A percentile compares a stretch with the other conserved stretches of the same genome.
Evolutionary conservation across 345 rosid genomes (phyloP).

Genomic region (Eutrema japonicum): DNA sequence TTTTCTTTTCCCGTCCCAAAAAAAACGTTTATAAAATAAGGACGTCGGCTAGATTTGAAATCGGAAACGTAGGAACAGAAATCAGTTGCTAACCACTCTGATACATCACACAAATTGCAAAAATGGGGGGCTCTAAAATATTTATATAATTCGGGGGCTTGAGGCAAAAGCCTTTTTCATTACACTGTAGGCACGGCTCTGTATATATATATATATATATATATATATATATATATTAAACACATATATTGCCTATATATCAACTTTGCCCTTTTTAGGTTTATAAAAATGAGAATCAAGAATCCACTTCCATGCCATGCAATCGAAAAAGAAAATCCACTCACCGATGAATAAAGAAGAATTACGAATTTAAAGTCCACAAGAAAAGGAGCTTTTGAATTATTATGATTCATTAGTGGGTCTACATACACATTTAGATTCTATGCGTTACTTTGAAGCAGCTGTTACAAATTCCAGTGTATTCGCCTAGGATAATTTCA

Average conservation of each 20-base stretch:
- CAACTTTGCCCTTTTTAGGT: background rate
- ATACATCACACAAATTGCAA: too few species aligned
- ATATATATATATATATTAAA: slow-evolving; percentile 4
- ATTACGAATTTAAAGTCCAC: slow-evolving; percentile 44
- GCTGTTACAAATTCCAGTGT: slow-evolving; percentile 20
- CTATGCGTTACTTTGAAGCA: slow-evolving; percentile 62
- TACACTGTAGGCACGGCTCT: too few species aligned
- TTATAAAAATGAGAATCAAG: slow-evolving; percentile 55
- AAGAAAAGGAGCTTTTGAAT: slow-evolving; percentile 45
- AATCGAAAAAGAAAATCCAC: slow-evolving; percentile 44
- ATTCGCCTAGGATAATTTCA: background rate
- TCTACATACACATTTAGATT: slow-evolving; percentile 43
- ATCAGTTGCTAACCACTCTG: too few species aligned
- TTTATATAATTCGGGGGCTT: too few species aligned
- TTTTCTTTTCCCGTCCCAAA: too few species aligned
- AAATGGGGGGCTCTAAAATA: too few species aligned
- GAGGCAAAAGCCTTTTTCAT: too few species aligned
- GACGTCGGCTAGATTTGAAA: too few species aligned
- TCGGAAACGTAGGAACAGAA: too few species aligned
- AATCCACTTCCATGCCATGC: slow-evolving; percentile 52
- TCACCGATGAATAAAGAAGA: slow-evolving; percentile 38
- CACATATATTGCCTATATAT: background rate
- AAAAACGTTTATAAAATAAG: too few species aligned
- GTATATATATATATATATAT: too few species aligned
- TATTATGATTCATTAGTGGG: slow-evolving; percentile 49